phyloP scores from a whole-genome alignment of 2,329 filamentous ascomycete genomes.

The Hypoxylon sp. region DNA sequence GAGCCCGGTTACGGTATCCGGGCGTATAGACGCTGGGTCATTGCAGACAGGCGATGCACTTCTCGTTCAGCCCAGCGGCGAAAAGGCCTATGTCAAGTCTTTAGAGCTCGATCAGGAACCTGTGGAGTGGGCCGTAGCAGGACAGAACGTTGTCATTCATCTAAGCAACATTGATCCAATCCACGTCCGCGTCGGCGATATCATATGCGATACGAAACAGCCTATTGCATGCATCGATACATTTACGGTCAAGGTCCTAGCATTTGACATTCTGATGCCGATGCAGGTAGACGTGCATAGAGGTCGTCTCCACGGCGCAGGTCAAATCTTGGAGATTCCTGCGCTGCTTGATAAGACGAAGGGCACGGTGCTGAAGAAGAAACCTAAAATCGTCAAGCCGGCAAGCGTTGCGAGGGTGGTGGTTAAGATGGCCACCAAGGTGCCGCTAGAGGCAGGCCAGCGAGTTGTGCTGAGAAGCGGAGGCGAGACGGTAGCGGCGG shows the following conservation, averaged over 20 bases:
- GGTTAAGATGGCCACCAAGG: conserved; percentile 79
- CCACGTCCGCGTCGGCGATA: conserved; percentile 86
- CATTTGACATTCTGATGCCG: conserved; percentile 90
- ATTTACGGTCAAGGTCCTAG: conserved; percentile 87
- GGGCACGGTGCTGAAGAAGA: conserved; percentile 84
- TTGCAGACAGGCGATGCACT: conserved; percentile 88
- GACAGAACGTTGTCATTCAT: conserved; percentile 89
- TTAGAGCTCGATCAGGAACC: conserved; percentile 81
- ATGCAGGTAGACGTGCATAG: conserved; percentile 92
- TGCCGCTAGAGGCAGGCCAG: conserved; percentile 85
- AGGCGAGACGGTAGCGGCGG: conserved; percentile 89
- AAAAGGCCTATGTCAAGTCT: conserved; percentile 85
- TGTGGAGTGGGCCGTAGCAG: conserved; percentile 91
- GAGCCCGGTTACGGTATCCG: conserved; percentile 87
- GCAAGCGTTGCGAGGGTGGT: conserved; percentile 82
- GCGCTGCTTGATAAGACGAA: conserved; percentile 84
- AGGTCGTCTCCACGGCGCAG: conserved; percentile 84
- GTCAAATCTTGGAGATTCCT: conserved; percentile 78
- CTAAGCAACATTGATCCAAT: conserved; percentile 87
- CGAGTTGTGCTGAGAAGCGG: conserved; percentile 84
- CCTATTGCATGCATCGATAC: conserved; percentile 79
- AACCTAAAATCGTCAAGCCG: conserved; percentile 85
- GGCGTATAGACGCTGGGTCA: conserved; percentile 86
- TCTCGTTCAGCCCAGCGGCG: conserved; percentile 83
- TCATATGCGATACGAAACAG: conserved; percentile 79